These are phyloP conservation scores for Elsinoe fawcettii DNA, from an alignment of 2,329 filamentous ascomycete genomes.

Conservation along the genomic window DNA sequence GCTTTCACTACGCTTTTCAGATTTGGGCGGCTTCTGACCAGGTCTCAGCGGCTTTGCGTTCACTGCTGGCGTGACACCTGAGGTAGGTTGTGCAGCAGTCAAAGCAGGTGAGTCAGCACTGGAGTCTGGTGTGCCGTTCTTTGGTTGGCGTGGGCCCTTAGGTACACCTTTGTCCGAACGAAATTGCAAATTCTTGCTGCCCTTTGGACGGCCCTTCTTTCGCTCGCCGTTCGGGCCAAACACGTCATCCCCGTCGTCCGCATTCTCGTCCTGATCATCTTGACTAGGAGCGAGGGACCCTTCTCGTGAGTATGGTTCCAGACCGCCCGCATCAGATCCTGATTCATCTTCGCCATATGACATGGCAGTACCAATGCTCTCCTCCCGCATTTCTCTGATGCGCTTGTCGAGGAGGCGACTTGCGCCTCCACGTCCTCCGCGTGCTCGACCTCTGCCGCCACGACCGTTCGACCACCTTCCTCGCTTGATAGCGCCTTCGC, in stretches of 20 bases:
- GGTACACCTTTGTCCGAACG: constrained; percentile 43
- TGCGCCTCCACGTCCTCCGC: constrained; percentile 15
- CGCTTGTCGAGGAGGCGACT: constrained; percentile 26
- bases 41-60: constrained; percentile 9
- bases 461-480: constrained; percentile 14
- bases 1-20: constrained; percentile 37
- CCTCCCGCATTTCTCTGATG: constrained; percentile 41
- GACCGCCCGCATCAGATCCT: constrained; percentile 17
- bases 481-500: constrained; percentile 12
- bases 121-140: constrained; percentile 14
- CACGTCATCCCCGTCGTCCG: neutral
- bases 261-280: constrained; percentile 6
- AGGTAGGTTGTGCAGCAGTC: neutral
- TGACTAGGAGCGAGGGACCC: constrained; percentile 17
- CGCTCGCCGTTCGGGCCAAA: neutral
- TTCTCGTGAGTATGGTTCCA: constrained; percentile 27
- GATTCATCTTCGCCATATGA: constrained; percentile 17
- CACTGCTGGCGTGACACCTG: neutral
- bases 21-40: constrained; percentile 29
- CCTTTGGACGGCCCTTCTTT: constrained; percentile 34
- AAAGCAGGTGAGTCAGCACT: neutral
- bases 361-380: constrained; percentile 31
- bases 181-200: constrained; percentile 40
- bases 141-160: constrained; percentile 38
- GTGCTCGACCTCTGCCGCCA: constrained; percentile 15